phyloP scores from a whole-genome alignment of 345 rosid species.

The Corymbia maculata region DNA sequence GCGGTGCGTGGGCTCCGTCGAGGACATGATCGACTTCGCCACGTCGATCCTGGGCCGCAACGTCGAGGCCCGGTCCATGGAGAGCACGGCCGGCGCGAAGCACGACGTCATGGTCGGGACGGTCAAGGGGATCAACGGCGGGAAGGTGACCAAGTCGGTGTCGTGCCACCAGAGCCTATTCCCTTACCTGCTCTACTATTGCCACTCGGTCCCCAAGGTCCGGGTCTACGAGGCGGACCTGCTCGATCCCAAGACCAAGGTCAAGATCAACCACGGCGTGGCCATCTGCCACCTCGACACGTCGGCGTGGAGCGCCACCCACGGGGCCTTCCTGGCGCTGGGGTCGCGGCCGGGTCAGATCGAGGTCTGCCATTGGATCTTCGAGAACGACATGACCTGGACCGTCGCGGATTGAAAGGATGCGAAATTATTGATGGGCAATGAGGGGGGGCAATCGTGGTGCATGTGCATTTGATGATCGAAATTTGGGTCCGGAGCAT shows the following conservation, averaged over 20 bases:
- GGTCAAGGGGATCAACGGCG: slow-evolving; percentile 29
- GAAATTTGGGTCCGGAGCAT: background rate
- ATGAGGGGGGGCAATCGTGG: background rate
- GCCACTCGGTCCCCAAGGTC: slow-evolving; percentile 49
- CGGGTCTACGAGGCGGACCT: slow-evolving; percentile 36
- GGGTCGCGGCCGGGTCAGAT: slow-evolving; percentile 33
- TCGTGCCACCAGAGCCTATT: slow-evolving; percentile 44
- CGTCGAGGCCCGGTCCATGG: slow-evolving; percentile 23
- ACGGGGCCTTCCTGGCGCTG: slow-evolving; percentile 31
- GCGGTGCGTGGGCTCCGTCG: slow-evolving; percentile 33
- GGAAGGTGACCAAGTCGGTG: slow-evolving; percentile 23
- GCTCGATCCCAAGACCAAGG: slow-evolving; percentile 18
- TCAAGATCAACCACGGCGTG: slow-evolving; percentile 32
- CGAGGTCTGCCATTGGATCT: slow-evolving; percentile 54
- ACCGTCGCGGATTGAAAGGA: background rate
- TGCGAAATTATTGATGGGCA: background rate
- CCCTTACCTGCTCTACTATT: slow-evolving; percentile 35
- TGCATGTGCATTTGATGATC: background rate
- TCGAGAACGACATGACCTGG: slow-evolving; percentile 43
- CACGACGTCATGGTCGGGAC: slow-evolving; percentile 19
- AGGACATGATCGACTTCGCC: slow-evolving; percentile 45
- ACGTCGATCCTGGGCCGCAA: slow-evolving; percentile 26
- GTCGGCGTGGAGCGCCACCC: slow-evolving; percentile 35
- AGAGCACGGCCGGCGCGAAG: slow-evolving; percentile 19
- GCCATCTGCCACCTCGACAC: slow-evolving; percentile 46